Evolutionary conservation across 2,329 filamentous ascomycete genomes (phyloP), one percentile per base, ranked within the genome.

Genomic region (Cordyceps sp.): DNA sequence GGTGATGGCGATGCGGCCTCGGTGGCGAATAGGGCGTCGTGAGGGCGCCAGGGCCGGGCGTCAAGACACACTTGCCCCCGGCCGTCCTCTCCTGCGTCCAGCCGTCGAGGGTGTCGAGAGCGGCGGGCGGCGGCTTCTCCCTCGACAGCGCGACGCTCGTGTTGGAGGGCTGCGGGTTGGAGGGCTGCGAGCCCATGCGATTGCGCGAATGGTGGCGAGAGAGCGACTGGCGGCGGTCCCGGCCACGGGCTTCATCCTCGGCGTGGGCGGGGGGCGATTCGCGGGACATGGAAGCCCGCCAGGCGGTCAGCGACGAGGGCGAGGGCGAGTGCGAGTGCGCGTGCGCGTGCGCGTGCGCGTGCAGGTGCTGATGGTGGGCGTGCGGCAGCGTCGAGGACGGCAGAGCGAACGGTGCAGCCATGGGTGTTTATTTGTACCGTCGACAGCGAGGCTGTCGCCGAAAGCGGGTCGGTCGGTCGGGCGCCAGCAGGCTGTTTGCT

Each of bases 331-430:
- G 58, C 6, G 54, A 48, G 40, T 62, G 54, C 29, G 55, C 47
- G 36, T 56, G 49, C 30, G n/a, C n/a, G n/a, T n/a, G n/a, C n/a
- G n/a, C n/a, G 32, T 58, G 58, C 6, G 54, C 48, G 40, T 62
- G 54, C 29, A 55, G 47, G 36, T 56, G 49, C 30, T 57, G 57
- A 33, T 60, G 53, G 40, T 66, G 58, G 35, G 57, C 58, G 40
- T 62, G 62, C 32, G 62, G 59, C 29, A 67, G 48, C 25, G 62
- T 55, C 23, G 64, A 57, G 23, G 63, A 58, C n/a, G 67, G 67
- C 33, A 72, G 49, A 32, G 59, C 55, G 45, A 68, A 72, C 16
- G 67, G 62, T 24, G 66, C 62, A 37, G 62, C 58, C 62, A 67
- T 67, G 10, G 22, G 2, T 22, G 25, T 10, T n/a, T n/a, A n/a